Base-by-base conservation (phyloP, 2,329 filamentous ascomycete genomes). In the Myriosclerotinia curreyana region DNA sequence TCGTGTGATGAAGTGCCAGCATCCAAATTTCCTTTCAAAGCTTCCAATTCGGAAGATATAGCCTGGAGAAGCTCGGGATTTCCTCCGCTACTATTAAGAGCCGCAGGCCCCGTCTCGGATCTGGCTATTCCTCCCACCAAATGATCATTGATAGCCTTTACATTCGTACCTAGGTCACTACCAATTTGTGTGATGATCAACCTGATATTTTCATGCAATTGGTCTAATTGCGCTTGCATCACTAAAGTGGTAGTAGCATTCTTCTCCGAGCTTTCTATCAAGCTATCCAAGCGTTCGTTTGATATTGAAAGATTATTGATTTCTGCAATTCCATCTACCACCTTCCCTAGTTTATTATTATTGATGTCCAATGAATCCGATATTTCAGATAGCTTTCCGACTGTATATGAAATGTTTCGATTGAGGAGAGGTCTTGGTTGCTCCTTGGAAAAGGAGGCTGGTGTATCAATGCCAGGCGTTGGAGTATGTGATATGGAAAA, bases 221-320 rank as follows among this genome's bases (percentile, higher is more conserved):
- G 71, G 52, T 74, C 72, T 42, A 74, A 60, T 59, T 74, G 71
- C 48, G 69, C 70, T 64, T 73, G 71, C 60, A 74, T 66, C 17
- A 71, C 69, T 3, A 70, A 64, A 12, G 65, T 68, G 20, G 65
- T 68, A 1, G 71, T 72, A 63, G 59, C 67, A 46, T 69, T 69
- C 62, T 70, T 66, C 20, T 73, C 68, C 8, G 67, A 68, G 38
- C 62, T 66, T 9, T 66, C 55, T 46, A 68, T 69, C 53, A 72
- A 38, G 25, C 64, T 64, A 48, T 70, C 67, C n/a, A 71, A 46
- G 17, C 51, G 60, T 48, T 71, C 68, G 38, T 62, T 66, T 9
- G 69, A 69, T 34, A 67, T 64, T 28, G 49, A 56, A 1, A 72
- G 44, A 49, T 66, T 58, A 56, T 71, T 67, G n/a, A 72, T 62